These are phyloP conservation scores for Chlorella sp. DNA, from an alignment of 139 green algal genomes.

Conservation along the genomic window DNA sequence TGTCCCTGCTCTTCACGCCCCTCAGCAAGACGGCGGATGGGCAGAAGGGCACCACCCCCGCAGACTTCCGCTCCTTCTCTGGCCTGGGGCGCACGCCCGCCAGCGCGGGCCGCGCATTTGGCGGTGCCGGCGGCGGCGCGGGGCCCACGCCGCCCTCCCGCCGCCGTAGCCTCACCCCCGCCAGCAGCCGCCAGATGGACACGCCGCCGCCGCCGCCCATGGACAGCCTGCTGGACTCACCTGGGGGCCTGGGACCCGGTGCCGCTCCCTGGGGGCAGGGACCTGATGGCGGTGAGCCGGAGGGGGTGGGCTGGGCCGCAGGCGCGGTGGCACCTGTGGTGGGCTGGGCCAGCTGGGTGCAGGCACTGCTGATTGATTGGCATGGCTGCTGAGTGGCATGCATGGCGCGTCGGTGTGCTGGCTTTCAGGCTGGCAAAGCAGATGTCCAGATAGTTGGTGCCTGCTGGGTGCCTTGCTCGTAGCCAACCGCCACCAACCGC, in stretches of 20 bases:
- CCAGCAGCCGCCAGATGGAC: slow-evolving; percentile 47
- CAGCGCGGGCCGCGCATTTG: slow-evolving; percentile 2
- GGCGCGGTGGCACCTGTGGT: neutral
- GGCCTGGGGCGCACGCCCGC: slow-evolving; percentile 21
- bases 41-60: neutral
- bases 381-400: no score
- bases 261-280: neutral
- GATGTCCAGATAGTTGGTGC: neutral
- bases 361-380: no score
- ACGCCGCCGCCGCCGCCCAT: slow-evolving; percentile 50
- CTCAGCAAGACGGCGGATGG: slow-evolving; percentile 27
- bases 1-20: slow-evolving; percentile 54
- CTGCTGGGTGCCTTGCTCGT: neutral
- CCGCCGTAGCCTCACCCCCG: slow-evolving; percentile 56
- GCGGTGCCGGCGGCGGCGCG: no score
- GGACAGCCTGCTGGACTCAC: slow-evolving; percentile 45
- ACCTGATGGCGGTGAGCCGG: slow-evolving; percentile 10
- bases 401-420: neutral
- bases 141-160: slow-evolving; percentile 44
- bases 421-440: neutral
- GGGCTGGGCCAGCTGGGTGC: neutral
- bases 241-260: neutral
- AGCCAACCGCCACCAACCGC: no score
- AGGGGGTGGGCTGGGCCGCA: neutral
- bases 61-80: slow-evolving; percentile 10